phyloP scores from a whole-genome alignment of 768 basidiomycete species.

The Boletus sp. region DNA sequence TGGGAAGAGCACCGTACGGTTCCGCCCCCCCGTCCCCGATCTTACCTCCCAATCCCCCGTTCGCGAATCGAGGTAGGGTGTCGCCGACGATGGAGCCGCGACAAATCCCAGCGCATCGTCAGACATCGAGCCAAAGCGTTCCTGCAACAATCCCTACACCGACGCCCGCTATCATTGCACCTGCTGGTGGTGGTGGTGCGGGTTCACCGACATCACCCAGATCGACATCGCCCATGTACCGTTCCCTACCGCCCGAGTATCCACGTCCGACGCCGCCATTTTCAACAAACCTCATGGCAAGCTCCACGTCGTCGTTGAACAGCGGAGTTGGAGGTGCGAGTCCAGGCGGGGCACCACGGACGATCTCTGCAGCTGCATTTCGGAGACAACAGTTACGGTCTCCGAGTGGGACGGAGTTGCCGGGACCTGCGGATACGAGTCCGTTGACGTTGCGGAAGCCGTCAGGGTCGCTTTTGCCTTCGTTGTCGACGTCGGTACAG shows the following conservation, averaged over 20 bases:
- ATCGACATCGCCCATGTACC: constrained; percentile 5
- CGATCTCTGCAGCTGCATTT: constrained; percentile 77
- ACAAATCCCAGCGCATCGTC: background rate
- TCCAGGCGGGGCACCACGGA: constrained; percentile 43
- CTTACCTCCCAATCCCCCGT: constrained; percentile 41
- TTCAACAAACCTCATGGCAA: constrained; percentile 28
- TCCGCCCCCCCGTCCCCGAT: constrained; percentile 27
- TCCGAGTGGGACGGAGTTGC: constrained; percentile 16
- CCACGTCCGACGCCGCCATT: constrained; percentile 37
- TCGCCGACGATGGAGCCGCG: constrained; percentile 10
- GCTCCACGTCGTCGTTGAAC: constrained; percentile 36
- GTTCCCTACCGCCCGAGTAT: constrained; percentile 46
- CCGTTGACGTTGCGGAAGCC: constrained; percentile 52
- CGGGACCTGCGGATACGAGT: constrained; percentile 41
- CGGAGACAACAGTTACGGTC: constrained; percentile 47
- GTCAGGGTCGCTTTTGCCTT: constrained; percentile 34
- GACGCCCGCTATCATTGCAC: background rate
- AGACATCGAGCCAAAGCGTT: constrained; percentile 2
- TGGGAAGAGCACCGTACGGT: constrained; percentile 12
- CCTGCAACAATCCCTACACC: constrained; percentile 11
- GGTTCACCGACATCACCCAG: constrained; percentile 3
- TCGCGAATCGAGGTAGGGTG: constrained; percentile 31
- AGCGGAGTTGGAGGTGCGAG: constrained; percentile 14
- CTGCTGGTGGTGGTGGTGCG: background rate
- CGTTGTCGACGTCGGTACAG: background rate